Evolutionary conservation across 164 flowering plant genomes (phyloP).

Genomic region (Berberis vulgaris): DNA sequence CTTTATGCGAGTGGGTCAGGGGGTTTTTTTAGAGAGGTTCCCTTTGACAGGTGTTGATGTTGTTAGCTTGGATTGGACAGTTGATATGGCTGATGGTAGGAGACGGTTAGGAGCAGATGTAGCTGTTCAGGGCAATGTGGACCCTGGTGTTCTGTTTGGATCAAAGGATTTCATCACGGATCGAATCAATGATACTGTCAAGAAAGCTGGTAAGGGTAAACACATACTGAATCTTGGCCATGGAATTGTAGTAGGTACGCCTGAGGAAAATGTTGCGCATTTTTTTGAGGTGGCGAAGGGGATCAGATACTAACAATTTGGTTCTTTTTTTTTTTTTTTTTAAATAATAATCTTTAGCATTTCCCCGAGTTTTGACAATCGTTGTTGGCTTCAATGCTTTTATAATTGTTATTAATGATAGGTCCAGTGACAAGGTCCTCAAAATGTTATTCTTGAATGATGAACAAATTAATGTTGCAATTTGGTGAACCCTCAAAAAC

Average conservation of each 20-base stretch:
- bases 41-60: conserved; percentile 87
- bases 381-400: too few species aligned
- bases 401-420: too few species aligned
- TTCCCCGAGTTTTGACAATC: too few species aligned
- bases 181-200: conserved; percentile 71
- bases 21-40: conserved; percentile 86
- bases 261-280: conserved; percentile 96
- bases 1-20: conserved; percentile 97
- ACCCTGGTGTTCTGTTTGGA: conserved; percentile 93
- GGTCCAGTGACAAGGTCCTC: too few species aligned
- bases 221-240: conserved; percentile 94
- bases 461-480: too few species aligned
- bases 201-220: conserved; percentile 81
- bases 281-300: conserved; percentile 91
- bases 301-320: conserved; percentile 42
- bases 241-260: conserved; percentile 92
- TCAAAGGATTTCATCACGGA: conserved; percentile 82
- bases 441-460: too few species aligned
- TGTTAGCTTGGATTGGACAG: conserved; percentile 98
- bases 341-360: too few species aligned
- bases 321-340: too few species aligned
- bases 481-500: too few species aligned
- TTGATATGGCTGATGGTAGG: conserved; percentile 95
- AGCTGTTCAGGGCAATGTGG: conserved; percentile 93
- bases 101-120: conserved; percentile 56